Base-by-base conservation (phyloP, 108 stramenopile species). In the Discostella stelligeroides region DNA sequence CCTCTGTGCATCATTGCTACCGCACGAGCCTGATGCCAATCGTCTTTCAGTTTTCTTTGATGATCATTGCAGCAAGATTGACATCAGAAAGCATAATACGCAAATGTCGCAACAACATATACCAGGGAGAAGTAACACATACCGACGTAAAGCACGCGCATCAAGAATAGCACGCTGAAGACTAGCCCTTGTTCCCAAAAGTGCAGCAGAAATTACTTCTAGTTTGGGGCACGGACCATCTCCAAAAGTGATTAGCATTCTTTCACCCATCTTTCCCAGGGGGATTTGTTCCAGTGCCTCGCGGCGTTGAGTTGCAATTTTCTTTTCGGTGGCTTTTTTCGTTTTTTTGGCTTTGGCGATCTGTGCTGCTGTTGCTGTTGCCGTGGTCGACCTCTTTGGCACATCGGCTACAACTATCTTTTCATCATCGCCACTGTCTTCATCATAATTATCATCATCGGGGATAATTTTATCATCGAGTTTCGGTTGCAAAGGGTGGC, bases 201-300 rank as follows among this genome's bases (percentile, higher is more conserved):
- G 64, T 0, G 88, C 83, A 30, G 75, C 51, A 56, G 62, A 49
- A 17, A 91, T 62, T 1, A 88, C 80, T 10, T 80, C 76, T 41
- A 87, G 82, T 37, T 65, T 39, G 7, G 92, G 92, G 1, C 67
- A 23, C 2, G 70, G 74, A 40, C 88, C 89, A 78, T 89, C 92
- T 1, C 92, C 92, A 83, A 94, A 94, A 1, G 89, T 85, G 7
- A 88, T 75, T 60, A 91, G 74, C 88, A 94, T 94, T 60, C 82
- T 45, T 34, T 84, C 85, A 7, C 89, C 92, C 50, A 79, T 79
- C 43, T 50, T 73, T 21, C 92, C 92, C 34, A 94, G 74, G 4
- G 89, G 92, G 51, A 94, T 91, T n/a, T 70, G 30, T 38, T 84
- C 78, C 41, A 85, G 67, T 37, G 58, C 50, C 41, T 68, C 40